Evolutionary conservation across 2,329 filamentous ascomycete genomes (phyloP).

Genomic region (Fusarium nelsonii): DNA sequence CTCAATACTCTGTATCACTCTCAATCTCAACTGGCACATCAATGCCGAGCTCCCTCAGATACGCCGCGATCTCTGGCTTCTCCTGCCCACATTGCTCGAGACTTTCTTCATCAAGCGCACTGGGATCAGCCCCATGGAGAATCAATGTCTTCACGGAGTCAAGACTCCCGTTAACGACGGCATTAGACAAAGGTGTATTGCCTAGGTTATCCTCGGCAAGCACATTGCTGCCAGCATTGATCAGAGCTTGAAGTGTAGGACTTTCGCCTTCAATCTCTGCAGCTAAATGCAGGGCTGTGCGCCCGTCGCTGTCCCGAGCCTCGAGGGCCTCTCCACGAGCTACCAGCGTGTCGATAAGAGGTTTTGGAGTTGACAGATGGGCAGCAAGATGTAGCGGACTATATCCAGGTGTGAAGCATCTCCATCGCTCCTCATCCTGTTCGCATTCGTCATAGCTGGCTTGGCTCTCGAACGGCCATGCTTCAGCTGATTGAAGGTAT

Average conservation of each 20-base stretch:
- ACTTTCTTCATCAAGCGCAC: slow-evolving; percentile 2
- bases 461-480: background rate
- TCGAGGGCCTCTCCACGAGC: background rate
- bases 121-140: slow-evolving; percentile 6
- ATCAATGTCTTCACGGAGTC: slow-evolving; percentile 12
- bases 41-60: background rate
- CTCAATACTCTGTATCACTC: background rate
- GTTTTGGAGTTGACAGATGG: background rate
- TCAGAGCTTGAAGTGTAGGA: background rate
- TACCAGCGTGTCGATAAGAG: background rate
- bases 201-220: background rate
- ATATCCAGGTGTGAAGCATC: background rate
- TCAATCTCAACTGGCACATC: background rate
- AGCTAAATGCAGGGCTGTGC: slow-evolving; percentile 17
- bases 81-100: slow-evolving; percentile 8
- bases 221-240: slow-evolving; percentile 5
- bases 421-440: slow-evolving; percentile 11
- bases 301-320: background rate
- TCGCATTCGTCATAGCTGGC: slow-evolving; percentile 9
- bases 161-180: background rate
- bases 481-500: slow-evolving; percentile 13
- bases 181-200: slow-evolving; percentile 3
- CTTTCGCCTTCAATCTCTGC: background rate
- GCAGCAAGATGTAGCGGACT: slow-evolving; percentile 19
- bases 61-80: background rate